Evolutionary conservation across 1,284 basidiomycete species (phyloP), one percentile per base, ranked within the genome.

Genomic region (Pisolithus thermaeus): DNA sequence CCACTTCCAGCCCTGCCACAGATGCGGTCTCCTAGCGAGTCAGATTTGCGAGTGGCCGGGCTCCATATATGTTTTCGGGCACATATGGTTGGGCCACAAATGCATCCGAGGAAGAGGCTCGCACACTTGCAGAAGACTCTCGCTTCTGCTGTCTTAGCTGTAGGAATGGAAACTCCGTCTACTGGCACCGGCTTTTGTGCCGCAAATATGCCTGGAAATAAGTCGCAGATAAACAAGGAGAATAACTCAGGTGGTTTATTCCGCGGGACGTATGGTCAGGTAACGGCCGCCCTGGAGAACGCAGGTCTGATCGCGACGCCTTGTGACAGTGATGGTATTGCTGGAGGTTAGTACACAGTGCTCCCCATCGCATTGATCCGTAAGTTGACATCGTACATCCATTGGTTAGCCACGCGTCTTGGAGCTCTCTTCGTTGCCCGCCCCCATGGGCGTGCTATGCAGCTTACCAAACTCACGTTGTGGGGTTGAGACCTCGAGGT

Each of bases 251-350:
- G 68, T 38, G 60, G 70, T 8, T 59, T 78, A 49, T 78, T 73
- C 59, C 69, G 70, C 35, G 76, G 76, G 36, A 78, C 76, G 30
- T 78, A 76, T 57, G 75, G 76, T 9, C 77, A 78, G 63, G 62
- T 78, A 52, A 70, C 72, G 62, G 56, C 65, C 32, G 76, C 77
- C 12, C 64, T 78, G 38, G 61, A 69, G 46, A 63, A 58, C 12
- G 76, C 73, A 1, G 75, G 76, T 45, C 64, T 78, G 52, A 67
- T 64, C 41, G 66, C 68, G 18, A 66, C 63, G n/a, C 70, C 70
- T 7, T 78, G 71, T 51, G 54, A 61, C 14, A 73, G 65, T 47
- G 62, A 62, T 7, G 67, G 68, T 14, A 59, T 73, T 46, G 63
- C 68, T 39, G 59, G 69, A 50, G 69, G 77, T 77, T 47, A 46